Evolutionary conservation across 208 protist genomes (phyloP), one percentile per base, ranked within the genome.

Genomic region (Strigomonas culicis): DNA sequence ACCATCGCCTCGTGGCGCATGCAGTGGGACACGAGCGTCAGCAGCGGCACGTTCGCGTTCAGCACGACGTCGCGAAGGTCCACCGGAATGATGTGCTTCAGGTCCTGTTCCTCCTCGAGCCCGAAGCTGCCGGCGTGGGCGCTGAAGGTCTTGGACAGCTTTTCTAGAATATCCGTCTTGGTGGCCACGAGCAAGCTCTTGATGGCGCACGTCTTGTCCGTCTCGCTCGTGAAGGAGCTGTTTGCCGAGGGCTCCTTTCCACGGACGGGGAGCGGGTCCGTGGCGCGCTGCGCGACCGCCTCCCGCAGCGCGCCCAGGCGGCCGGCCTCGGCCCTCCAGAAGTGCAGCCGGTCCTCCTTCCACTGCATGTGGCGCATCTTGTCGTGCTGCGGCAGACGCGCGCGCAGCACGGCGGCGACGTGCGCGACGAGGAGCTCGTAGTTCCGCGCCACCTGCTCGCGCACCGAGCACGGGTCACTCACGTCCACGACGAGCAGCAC

Each of bases 401-500:
- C 75, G 13, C 73, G 77, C 55, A 95, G 66, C 17, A 82, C 59
- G 4, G 61, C 66, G n/a, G 71, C 56, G 6, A 90, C 74, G 67
- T 92, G 86, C 10, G 66, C 57, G 21, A 82, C 76, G 4, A 92
- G 60, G 7, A 79, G 66, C 1, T 52, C 67, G 56, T 83, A 84
- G 61, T 70, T 81, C 24, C 67, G 70, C 36, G 76, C 74, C n/a
- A 95, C 55, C 72, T 92, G 85, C 4, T 73, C 74, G 0, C 66
- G 71, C 4, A 93, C 69, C 0, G 63, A 65, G 56, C 68, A 63
- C 27, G 82, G 76, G 57, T 75, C 61, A 28, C 86, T 84, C 0
- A 79, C 71, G 60, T 95, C 86, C n/a, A 95, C 70, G 19, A 90
- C 75, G 46, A 93, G 66, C 24, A 91, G 74, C 31, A 95, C 79